Evolutionary conservation across 805 yeast genomes (phyloP).

Genomic region (Candida tammaniensis): DNA sequence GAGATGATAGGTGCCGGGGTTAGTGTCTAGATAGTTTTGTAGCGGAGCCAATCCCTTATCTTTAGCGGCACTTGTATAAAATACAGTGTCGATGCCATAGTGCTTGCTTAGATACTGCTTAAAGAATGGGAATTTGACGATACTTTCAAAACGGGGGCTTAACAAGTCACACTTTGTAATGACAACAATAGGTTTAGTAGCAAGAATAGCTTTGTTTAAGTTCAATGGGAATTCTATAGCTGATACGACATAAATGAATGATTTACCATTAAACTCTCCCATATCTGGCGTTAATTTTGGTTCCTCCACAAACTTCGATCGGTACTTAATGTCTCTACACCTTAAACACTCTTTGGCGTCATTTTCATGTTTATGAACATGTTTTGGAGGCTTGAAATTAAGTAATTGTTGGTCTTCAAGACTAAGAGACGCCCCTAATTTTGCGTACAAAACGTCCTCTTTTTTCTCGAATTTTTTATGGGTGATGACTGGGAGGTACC

Average conservation of each 20-base stretch:
- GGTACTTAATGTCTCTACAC: conserved; percentile 44
- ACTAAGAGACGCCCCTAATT: conserved; percentile 16
- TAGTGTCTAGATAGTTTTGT: conserved; percentile 31
- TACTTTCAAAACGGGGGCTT: conserved; percentile 25
- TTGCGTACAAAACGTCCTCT: conserved; percentile 25
- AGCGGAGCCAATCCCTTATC: conserved; percentile 52
- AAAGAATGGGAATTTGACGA: conserved; percentile 27
- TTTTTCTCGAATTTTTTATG: conserved; percentile 10
- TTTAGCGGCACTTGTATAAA: conserved; percentile 48
- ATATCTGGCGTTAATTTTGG: conserved; percentile 1
- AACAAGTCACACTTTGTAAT: conserved; percentile 47
- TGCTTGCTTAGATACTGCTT: conserved; percentile 31
- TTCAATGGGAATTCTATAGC: conserved; percentile 67
- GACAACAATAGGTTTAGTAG: conserved; percentile 25
- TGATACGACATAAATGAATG: conserved; percentile 9
- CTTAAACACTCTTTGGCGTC: conserved; percentile 47
- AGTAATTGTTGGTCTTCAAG: conserved; percentile 16
- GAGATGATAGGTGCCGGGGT: conserved; percentile 38
- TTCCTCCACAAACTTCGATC: conserved; percentile 25
- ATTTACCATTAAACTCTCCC: conserved; percentile 1
- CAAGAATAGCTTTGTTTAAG: conserved; percentile 22
- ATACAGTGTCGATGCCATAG: conserved; percentile 36
- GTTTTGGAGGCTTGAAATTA: neutral
- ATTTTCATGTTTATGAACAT: conserved; percentile 7
- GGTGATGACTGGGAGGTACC: conserved; percentile 7